phyloP scores from a whole-genome alignment of 371 early-diverging fungal species.

The Rhizopus sp. region DNA sequence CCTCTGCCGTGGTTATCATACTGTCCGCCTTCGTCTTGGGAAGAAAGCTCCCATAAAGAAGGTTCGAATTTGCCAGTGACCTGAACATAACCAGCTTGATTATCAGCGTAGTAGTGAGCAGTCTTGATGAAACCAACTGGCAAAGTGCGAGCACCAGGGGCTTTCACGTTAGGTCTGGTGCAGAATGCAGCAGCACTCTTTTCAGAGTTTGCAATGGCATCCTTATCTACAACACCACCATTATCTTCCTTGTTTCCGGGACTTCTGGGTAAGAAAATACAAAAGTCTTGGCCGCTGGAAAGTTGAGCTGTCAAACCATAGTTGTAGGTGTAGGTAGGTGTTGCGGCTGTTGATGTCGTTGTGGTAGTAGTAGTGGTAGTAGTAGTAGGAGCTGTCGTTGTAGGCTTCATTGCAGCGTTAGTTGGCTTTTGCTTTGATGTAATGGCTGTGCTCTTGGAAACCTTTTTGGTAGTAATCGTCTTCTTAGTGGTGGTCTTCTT shows the following conservation, averaged over 20 bases:
- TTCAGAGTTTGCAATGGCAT: slow-evolving; percentile 28
- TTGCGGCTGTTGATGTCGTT: background rate
- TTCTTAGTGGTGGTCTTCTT: slow-evolving; percentile 14
- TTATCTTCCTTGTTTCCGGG: slow-evolving; percentile 30
- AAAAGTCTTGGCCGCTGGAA: slow-evolving; percentile 26
- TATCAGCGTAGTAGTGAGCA: slow-evolving; percentile 29
- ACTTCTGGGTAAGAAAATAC: slow-evolving; percentile 31
- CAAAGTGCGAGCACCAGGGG: slow-evolving; percentile 33
- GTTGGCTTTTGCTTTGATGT: slow-evolving; percentile 3
- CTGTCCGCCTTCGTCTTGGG: slow-evolving; percentile 42
- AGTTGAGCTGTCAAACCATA: slow-evolving; percentile 24
- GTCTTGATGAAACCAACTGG: slow-evolving; percentile 33
- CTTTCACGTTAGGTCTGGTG: slow-evolving; percentile 25
- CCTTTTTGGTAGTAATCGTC: slow-evolving; percentile 7
- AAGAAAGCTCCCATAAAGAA: slow-evolving; percentile 28
- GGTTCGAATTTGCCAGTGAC: slow-evolving; percentile 42
- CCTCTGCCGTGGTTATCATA: slow-evolving; percentile 40
- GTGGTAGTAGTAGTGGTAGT: slow-evolving; percentile 9
- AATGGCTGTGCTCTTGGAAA: background rate
- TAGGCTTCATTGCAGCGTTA: slow-evolving; percentile 2
- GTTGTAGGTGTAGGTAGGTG: slow-evolving; percentile 2
- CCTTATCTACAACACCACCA: slow-evolving; percentile 21
- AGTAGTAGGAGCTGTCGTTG: slow-evolving; percentile 5
- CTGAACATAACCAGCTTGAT: slow-evolving; percentile 36
- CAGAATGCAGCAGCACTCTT: slow-evolving; percentile 46